Evolutionary conservation across 345 rosid species (phyloP).

Genomic region (Populus deltoides): DNA sequence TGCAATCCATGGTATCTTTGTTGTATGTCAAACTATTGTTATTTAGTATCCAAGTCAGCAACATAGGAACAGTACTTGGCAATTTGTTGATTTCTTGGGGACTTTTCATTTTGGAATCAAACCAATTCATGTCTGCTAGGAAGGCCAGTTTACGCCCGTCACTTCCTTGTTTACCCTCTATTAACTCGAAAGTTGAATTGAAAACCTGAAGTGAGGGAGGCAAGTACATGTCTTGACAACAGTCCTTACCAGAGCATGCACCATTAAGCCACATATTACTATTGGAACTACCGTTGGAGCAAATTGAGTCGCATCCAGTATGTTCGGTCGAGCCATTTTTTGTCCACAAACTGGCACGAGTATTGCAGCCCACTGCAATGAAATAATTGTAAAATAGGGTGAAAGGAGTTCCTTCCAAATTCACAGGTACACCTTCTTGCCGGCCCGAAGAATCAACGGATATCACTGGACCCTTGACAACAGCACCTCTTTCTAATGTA

Average conservation of each 20-base stretch:
- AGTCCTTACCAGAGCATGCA: background rate
- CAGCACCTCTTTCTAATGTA: background rate
- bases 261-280: background rate
- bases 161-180: background rate
- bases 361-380: no score
- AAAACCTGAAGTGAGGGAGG: background rate
- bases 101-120: background rate
- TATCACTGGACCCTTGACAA: background rate
- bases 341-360: no score
- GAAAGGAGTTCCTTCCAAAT: no score
- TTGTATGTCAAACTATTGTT: no score
- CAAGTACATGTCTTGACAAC: background rate
- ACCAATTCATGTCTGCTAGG: background rate
- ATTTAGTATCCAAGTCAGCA: background rate
- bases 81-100: background rate
- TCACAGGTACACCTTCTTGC: fast-evolving
- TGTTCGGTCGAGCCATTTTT: no score
- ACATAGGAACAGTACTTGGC: background rate
- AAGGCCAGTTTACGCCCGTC: background rate
- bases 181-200: background rate
- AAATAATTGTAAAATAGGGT: no score
- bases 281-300: no score
- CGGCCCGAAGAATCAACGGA: background rate
- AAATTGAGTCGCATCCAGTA: no score
- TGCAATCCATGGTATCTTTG: no score